Evolutionary conservation across 768 basidiomycete genomes (phyloP), one percentile per base, ranked within the genome.

Genomic region (Leucocoprinus birnbaumii): DNA sequence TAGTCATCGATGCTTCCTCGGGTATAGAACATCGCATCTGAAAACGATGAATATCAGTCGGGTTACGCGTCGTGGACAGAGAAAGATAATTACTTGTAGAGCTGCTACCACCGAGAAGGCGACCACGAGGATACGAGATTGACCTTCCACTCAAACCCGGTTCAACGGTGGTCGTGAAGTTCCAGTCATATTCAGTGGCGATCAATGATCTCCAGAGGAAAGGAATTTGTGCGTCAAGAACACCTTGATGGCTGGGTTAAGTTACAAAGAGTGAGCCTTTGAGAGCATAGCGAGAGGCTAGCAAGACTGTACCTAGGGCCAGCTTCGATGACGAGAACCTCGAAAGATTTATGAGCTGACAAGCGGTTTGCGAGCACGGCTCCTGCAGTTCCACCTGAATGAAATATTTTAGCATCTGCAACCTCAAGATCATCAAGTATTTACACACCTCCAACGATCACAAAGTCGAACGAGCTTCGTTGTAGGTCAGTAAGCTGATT

Each of bases 11-110:
- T 46, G 5, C 68, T 59, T 16, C 71, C 72, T 34, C 70, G 63
- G 13, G 68, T 69, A 51, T 68, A 72, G 43, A 60, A 54, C 66
- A 73, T 70, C 21, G 56, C 58, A 44, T 71, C 69, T 71, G n/a
- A 18, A 54, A 25, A 22, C 7, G 11, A 18, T 25, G 5, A 11
- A 40, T 50, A 2, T 4, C 10, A 31, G n/a, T 26, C 3, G 11
- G 19, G 16, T 9, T 3, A 10, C 14, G 5, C 2, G 3, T 42
- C 11, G 22, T 8, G 24, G 16, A 9, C 8, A 13, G 16, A 38
- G 3, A 18, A 13, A 21, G 10, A n/a, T 13, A 38, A 13, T 24
- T 37, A 61, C 59, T 61, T 7, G 55, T 55, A n/a, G 67, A 68
- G 44, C 68, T 72, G 22, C 62, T 65, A 6, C 71, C 71, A 16